Conservation (phyloP, 2,329 filamentous ascomycete species). For the Trichoderma citrinoviride region DNA sequence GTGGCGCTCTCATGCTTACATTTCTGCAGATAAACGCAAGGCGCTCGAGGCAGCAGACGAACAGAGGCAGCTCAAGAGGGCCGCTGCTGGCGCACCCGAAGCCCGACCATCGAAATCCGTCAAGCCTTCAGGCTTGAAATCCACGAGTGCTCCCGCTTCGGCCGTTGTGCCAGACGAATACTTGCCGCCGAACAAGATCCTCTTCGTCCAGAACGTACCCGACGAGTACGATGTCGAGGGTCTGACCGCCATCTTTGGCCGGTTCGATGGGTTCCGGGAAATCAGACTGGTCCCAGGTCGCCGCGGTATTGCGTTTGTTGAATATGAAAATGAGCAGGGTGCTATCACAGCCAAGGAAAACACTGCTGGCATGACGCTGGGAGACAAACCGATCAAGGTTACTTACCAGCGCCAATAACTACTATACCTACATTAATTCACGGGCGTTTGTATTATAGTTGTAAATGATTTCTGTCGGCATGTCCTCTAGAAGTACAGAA, state of each 20-base stretch:
- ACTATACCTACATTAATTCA: not conserved
- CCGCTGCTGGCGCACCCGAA: conserved; percentile 45
- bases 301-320: conserved; percentile 89
- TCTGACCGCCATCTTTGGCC: conserved; percentile 76
- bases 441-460: not conserved
- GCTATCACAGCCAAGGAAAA: conserved; percentile 94
- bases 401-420: conserved; percentile 87
- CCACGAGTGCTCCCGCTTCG: conserved; percentile 63
- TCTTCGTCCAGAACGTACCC: conserved; percentile 90
- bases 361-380: conserved; percentile 78
- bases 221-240: conserved; percentile 80
- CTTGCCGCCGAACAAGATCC: conserved; percentile 92
- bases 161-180: conserved; percentile 94
- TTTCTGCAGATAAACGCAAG: conserved; percentile 64
- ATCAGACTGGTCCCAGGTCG: conserved; percentile 84
- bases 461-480: not conserved
- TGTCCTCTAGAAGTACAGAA: conserved; percentile 6
- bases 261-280: conserved; percentile 93
- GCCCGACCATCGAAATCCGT: conserved; percentile 65
- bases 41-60: conserved; percentile 76
- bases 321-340: conserved; percentile 87
- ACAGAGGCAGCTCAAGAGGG: conserved; percentile 71
- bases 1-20: not conserved
- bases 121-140: conserved; percentile 64
- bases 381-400: conserved; percentile 80